Percentiles rank a stretch among this genome's conserved stretches.
These are phyloP conservation scores for Mortierella sp. DNA, from an alignment of 371 early-diverging fungal species.

Conservation along the genomic window DNA sequence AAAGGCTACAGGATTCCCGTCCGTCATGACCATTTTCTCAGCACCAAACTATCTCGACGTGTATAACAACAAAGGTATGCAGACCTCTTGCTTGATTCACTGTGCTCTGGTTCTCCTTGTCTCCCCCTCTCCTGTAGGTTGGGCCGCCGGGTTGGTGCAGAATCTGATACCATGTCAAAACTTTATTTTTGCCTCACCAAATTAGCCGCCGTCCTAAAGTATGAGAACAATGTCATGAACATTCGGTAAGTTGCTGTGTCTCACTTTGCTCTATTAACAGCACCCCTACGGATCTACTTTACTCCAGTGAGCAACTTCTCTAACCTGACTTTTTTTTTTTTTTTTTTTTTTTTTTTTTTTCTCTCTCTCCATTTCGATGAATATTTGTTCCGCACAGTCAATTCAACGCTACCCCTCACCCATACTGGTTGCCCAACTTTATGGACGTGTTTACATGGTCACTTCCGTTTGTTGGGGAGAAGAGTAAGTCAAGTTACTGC, in stretches of 20 bases:
- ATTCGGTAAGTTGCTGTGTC: constrained; percentile 81
- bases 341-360: background rate
- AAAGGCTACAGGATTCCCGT: constrained; percentile 92
- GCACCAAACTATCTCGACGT: constrained; percentile 98
- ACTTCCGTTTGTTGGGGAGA: constrained; percentile 98
- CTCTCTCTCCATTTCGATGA: background rate
- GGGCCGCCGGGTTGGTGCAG: background rate
- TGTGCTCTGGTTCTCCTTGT: background rate
- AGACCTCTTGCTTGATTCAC: background rate
- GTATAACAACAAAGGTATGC: constrained; percentile 93
- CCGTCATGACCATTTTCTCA: constrained; percentile 97
- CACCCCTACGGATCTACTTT: background rate
- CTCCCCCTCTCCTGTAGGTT: constrained; percentile 18
- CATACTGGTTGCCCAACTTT: constrained; percentile 96
- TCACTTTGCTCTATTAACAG: constrained; percentile 14
- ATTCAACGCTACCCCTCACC: constrained; percentile 86
- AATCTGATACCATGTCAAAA: background rate
- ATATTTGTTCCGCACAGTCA: constrained; percentile 29
- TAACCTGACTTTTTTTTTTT: background rate
- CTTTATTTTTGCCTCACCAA: background rate
- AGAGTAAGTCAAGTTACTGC: constrained; percentile 68
- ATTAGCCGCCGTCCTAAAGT: constrained; percentile 92
- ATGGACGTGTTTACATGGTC: constrained; percentile 99
- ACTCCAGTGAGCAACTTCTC: background rate
- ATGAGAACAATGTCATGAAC: constrained; percentile 97